Evolutionary conservation across 108 stramenopile genomes (phyloP), one percentile per base, ranked within the genome.

Genomic region (Cyclostephanos invisitatus): DNA sequence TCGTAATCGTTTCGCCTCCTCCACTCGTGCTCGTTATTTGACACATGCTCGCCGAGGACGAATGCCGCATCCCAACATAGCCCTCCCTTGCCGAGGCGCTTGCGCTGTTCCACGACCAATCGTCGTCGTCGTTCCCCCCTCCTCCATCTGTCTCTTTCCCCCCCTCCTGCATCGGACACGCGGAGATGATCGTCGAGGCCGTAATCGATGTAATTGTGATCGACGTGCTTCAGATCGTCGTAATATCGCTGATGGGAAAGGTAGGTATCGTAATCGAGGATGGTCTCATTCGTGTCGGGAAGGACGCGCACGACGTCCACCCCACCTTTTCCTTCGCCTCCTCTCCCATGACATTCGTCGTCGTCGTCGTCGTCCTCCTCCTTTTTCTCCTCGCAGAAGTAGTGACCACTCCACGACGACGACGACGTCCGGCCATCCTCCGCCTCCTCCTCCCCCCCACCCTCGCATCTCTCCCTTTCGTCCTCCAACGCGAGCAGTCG

Each of bases 161-260:
- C n/a, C n/a, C n/a, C n/a, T n/a, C 22, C 15, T 12, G 10, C 38
- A 3, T 14, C 15, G 15, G 14, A 40, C 25, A 22, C 47, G 35
- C 40, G n/a, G 40, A 27, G 14, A 11, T 44, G 32, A 25, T 47
- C 67, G 15, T 83, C 51, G 50, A 47, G 18, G 18, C 85, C 81
- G 74, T 75, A 89, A 75, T 92, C 86, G 44, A 91, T 83, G 49
- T 72, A 83, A 15, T 79, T 50, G 55, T 78, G 83, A 72, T 94
- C 87, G 35, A 90, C 81, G 68, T 92, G 91, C 63, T 94, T 94
- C 57, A 87, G 80, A 77, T 91, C 93, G 67, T 94, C 93, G 64
- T 91, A 87, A 50, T 81, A 85, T 12, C 72, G 29, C 54, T 93
- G 89, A 75, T 86, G 78, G 38, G 75, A 36, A 2, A 92, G 80